Percentiles rank a stretch among this genome's conserved stretches.
These are phyloP conservation scores for Fusarium miscanthi DNA, from an alignment of 2,329 filamentous ascomycete genomes.

Conservation along the genomic window DNA sequence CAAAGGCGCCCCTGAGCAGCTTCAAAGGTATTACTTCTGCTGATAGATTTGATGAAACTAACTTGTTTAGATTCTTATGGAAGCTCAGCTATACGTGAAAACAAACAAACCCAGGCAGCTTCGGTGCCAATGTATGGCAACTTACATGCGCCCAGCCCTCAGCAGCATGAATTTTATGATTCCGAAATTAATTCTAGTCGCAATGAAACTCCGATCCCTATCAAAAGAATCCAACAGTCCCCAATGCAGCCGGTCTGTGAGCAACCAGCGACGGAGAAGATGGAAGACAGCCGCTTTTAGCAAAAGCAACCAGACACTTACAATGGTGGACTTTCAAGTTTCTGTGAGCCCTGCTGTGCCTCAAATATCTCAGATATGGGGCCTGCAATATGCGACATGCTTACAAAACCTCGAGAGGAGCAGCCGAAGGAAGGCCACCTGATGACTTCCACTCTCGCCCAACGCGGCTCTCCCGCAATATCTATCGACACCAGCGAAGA, in stretches of 20 bases:
- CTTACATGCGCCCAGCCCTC: neutral
- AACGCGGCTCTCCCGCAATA: slow-evolving; percentile 46
- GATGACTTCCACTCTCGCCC: slow-evolving; percentile 17
- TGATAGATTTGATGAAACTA: neutral
- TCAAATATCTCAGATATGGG: slow-evolving; percentile 11
- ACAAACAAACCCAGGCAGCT: neutral
- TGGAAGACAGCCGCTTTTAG: slow-evolving; percentile 8
- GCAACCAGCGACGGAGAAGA: neutral
- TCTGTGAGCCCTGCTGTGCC: neutral
- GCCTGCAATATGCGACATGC: neutral
- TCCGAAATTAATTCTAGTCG: neutral
- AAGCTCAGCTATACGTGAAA: neutral
- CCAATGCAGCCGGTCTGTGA: slow-evolving; percentile 11
- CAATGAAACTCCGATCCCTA: neutral
- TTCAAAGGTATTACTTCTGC: neutral
- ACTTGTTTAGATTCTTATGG: neutral
- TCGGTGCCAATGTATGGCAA: neutral
- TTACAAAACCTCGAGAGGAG: neutral
- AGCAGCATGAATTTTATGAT: neutral
- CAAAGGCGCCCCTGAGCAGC: neutral
- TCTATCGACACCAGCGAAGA: slow-evolving; percentile 45
- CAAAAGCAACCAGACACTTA: slow-evolving; percentile 11
- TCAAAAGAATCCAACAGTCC: slow-evolving; percentile 2
- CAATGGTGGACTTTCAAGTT: neutral
- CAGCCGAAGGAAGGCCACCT: neutral